phyloP scores from a whole-genome alignment of 768 basidiomycete species.

The Amanita pseudoporphyria region DNA sequence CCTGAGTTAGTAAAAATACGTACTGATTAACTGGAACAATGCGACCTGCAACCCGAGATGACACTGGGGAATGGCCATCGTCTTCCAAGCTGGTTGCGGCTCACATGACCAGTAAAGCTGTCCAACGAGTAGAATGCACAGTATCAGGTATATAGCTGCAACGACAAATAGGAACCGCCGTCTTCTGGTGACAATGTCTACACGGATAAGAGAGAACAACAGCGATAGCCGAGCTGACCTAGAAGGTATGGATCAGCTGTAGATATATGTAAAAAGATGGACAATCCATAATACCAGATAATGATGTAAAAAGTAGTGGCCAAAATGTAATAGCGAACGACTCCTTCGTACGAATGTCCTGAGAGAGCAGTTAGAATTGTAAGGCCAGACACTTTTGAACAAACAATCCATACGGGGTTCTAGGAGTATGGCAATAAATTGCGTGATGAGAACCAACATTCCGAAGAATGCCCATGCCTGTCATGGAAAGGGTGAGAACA shows the following conservation, averaged over 20 bases:
- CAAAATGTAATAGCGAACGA: slow-evolving; percentile 26
- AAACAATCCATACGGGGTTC: slow-evolving; percentile 14
- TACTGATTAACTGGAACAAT: too few relatives aligned
- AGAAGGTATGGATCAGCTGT: not conserved
- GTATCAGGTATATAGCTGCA: slow-evolving; percentile 21
- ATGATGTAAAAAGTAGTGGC: slow-evolving; percentile 27
- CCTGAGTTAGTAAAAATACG: too few relatives aligned
- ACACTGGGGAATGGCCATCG: slow-evolving; percentile 27
- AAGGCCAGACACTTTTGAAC: not conserved
- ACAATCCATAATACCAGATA: slow-evolving; percentile 22
- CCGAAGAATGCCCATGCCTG: slow-evolving; percentile 23
- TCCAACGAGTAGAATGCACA: slow-evolving; percentile 26
- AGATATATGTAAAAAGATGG: not conserved
- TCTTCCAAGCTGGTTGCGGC: slow-evolving; percentile 30
- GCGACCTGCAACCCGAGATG: slow-evolving; percentile 35
- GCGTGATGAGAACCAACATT: slow-evolving; percentile 17
- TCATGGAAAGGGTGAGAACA: not conserved
- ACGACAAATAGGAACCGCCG: slow-evolving; percentile 19
- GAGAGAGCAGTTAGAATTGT: not conserved
- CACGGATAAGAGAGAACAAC: slow-evolving; percentile 43
- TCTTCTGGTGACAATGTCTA: slow-evolving; percentile 28
- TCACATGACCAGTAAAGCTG: slow-evolving; percentile 39
- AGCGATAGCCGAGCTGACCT: slow-evolving; percentile 43
- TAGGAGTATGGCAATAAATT: slow-evolving; percentile 20
- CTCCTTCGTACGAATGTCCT: slow-evolving; percentile 8